Conservation (phyloP, 164 flowering plant genomes). For the Annona cherimola region DNA sequence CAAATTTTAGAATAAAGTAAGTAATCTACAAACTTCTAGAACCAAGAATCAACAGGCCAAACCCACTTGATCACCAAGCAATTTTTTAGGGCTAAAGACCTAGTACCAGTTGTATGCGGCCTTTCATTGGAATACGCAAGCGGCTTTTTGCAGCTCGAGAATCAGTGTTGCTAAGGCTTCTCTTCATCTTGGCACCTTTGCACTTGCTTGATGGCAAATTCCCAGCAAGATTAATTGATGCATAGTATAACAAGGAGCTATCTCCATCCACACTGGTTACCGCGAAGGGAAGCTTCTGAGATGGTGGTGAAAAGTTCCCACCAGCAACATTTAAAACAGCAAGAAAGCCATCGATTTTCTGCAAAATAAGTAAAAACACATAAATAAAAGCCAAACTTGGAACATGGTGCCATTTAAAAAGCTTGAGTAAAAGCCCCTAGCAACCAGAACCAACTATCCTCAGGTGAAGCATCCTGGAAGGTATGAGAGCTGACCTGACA, state of each 20-base stretch:
- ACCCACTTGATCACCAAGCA: slow-evolving; percentile 19
- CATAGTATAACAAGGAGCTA: slow-evolving; percentile 65
- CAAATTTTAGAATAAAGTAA: background rate
- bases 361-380: slow-evolving; percentile 15
- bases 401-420: slow-evolving; percentile 2
- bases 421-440: background rate
- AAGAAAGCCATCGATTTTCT: slow-evolving; percentile 87
- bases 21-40: background rate
- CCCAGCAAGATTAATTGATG: slow-evolving; percentile 68
- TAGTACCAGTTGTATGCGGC: slow-evolving; percentile 89
- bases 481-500: slow-evolving; percentile 48
- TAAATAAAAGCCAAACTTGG: background rate
- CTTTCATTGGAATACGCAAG: slow-evolving; percentile 84
- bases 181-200: slow-evolving; percentile 40
- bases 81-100: slow-evolving; percentile 20
- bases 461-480: background rate
- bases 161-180: slow-evolving; percentile 44
- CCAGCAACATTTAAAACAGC: slow-evolving; percentile 82
- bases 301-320: slow-evolving; percentile 76
- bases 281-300: slow-evolving; percentile 86
- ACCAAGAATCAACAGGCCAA: slow-evolving; percentile 10
- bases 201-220: slow-evolving; percentile 36
- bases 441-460: background rate
- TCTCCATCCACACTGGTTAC: slow-evolving; percentile 86
- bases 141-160: slow-evolving; percentile 39